Base-by-base conservation (phyloP, 1,284 basidiomycete species). In the Heterobasidion annosum region DNA sequence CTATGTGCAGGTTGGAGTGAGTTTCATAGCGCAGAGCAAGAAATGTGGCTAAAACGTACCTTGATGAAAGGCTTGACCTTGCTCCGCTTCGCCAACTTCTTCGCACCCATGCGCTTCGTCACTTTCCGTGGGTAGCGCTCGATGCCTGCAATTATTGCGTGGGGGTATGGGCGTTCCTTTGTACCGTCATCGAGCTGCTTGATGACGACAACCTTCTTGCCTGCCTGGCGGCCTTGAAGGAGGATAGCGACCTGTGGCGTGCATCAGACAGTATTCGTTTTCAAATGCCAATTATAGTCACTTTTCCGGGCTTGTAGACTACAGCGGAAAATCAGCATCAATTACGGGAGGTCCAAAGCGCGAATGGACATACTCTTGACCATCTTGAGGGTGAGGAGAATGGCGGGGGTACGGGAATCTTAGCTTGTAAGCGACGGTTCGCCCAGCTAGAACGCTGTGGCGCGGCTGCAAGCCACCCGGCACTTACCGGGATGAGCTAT, bases 281-380 rank as follows among this genome's bases (percentile, higher is more conserved):
- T 25, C 25, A 25, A 25, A 25, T 9, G 32, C 34, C 56, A 34
- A 43, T 13, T 33, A 15, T 12, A 45, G 40, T 44, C 68, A 94
- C 94, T 85, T 98, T 98, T 77, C 95, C 95, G 74, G 95, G 91
- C 82, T 98, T 97, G 87, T 92, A 94, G 72, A 93, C 91, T 93
- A 62, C 13, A 56, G 53, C 15, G 7, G 34, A 56, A n/a, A 25
- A 58, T 77, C 54, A 77, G 66, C 56, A 58, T 55, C 6, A 12
- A 6, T 46, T 35, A 7, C 2, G 25, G 0, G 32, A 25, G 25
- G 10, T 32, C 8, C 52, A n/a, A 35, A 25, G 52, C 40, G 18
- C 5, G 49, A 48, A 46, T 44, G 16, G 48, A 64, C 68, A 56
- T 61, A 85, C 82, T 80, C 79, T 78, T 83, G 68, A 83, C 81